Conservation (phyloP, 192 early-diverging fungal genomes). For the Coemansia sp. region DNA sequence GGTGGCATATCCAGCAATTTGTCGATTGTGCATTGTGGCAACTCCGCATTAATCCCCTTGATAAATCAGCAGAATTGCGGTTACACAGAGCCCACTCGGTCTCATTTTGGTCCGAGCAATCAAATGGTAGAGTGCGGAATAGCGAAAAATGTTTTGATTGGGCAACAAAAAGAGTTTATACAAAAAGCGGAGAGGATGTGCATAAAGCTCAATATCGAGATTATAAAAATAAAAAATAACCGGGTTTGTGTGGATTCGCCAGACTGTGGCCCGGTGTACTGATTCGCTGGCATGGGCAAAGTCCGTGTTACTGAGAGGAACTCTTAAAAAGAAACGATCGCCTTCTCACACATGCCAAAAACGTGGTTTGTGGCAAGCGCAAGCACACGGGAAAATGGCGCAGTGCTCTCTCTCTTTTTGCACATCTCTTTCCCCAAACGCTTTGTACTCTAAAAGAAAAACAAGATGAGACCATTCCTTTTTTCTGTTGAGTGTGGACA, state of each 20-base stretch:
- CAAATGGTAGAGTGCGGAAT: not conserved
- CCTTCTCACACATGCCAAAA: no score
- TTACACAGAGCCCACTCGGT: no score
- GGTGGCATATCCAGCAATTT: not conserved
- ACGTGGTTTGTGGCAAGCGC: not conserved
- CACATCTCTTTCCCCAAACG: not conserved
- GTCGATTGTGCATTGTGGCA: not conserved
- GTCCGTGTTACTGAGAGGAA: not conserved
- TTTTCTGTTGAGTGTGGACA: not conserved
- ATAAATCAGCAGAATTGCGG: no score
- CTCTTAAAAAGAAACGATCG: no score
- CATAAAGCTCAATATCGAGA: not conserved
- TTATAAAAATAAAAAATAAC: not conserved
- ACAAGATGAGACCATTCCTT: not conserved
- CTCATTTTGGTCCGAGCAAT: no score
- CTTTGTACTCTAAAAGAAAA: not conserved
- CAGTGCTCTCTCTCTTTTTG: no score
- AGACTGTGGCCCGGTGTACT: not conserved
- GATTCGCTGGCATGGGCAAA: not conserved
- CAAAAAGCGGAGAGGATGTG: slow-evolving; percentile 3
- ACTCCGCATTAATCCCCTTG: not conserved
- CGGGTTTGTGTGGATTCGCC: no score
- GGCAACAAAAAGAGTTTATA: not conserved
- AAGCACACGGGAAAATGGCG: not conserved
- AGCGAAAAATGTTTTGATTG: not conserved